Evolutionary conservation across 768 basidiomycete genomes (phyloP).

Genomic region (Asterophora parasitica): DNA sequence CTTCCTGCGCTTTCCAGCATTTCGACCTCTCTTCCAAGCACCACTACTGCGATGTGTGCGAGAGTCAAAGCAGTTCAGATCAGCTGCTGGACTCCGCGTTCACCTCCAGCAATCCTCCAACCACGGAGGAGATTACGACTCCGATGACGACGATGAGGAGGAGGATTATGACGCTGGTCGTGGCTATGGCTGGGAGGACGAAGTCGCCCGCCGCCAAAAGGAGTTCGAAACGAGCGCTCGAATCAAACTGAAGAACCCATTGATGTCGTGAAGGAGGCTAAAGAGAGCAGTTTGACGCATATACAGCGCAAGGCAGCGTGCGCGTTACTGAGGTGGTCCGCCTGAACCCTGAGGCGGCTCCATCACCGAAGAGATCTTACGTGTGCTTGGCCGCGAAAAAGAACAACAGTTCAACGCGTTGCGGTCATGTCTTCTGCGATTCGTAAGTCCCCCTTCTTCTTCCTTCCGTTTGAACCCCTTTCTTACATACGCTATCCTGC

Average conservation of each 20-base stretch:
- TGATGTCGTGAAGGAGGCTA: not conserved
- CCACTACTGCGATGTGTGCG: constrained; percentile 8
- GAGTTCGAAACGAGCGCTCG: constrained; percentile 3
- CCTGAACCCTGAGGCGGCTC: not conserved
- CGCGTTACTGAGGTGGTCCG: too few species aligned
- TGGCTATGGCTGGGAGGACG: constrained; percentile 12
- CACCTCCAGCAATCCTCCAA: constrained; percentile 3
- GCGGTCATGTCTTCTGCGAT: constrained; percentile 12
- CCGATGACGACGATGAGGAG: constrained; percentile 8
- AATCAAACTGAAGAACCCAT: constrained; percentile 2
- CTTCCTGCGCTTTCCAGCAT: too few species aligned
- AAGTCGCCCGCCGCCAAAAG: constrained; percentile 2
- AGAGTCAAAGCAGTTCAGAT: constrained; percentile 6
- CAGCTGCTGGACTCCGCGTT: constrained; percentile 2
- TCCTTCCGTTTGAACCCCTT: not conserved
- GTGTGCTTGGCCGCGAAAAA: constrained; percentile 8
- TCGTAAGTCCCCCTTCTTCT: constrained; percentile 5
- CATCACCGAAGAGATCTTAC: not conserved
- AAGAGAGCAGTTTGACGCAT: not conserved
- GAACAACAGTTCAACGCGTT: constrained; percentile 3
- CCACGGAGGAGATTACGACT: not conserved
- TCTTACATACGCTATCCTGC: too few species aligned
- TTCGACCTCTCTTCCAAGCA: too few species aligned
- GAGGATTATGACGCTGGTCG: not conserved
- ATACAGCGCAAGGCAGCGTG: constrained; percentile 5